Evolutionary conservation across 2,329 filamentous ascomycete genomes (phyloP).

Genomic region (Nannizziopsis arthrosporioides): DNA sequence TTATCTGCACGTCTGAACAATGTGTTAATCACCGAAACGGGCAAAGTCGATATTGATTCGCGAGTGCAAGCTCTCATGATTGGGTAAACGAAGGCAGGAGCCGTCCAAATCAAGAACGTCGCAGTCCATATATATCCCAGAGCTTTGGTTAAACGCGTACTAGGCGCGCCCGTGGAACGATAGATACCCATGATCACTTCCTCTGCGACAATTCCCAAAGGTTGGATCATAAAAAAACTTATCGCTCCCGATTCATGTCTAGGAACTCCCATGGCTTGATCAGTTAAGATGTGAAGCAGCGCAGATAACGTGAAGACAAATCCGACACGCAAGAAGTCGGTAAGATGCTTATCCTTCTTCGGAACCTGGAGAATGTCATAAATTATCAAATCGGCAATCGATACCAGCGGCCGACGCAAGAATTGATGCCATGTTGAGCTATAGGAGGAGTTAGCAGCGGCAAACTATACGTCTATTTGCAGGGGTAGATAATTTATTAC

Average conservation of each 20-base stretch:
- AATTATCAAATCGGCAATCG: background rate
- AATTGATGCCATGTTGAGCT: slow-evolving; percentile 9
- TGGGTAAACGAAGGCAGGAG: slow-evolving; percentile 6
- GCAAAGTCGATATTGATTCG: background rate
- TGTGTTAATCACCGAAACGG: background rate
- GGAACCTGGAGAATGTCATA: slow-evolving; percentile 4
- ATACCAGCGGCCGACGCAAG: slow-evolving; percentile 2
- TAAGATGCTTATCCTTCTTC: background rate
- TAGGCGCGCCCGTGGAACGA: background rate
- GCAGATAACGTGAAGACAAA: slow-evolving; percentile 9
- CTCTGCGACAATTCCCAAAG: slow-evolving; percentile 11
- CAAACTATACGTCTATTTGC: background rate
- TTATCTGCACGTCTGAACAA: background rate
- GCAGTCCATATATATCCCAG: slow-evolving; percentile 11
- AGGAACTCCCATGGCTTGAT: slow-evolving; percentile 6
- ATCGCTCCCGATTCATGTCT: slow-evolving; percentile 8
- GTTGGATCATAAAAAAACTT: slow-evolving; percentile 10
- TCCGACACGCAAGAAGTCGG: slow-evolving; percentile 9
- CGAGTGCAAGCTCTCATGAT: background rate
- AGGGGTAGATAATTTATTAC: background rate
- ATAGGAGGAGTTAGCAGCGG: background rate
- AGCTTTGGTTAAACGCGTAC: background rate
- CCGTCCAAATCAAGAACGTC: slow-evolving; percentile 9
- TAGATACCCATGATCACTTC: slow-evolving; percentile 6
- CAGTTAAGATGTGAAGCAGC: slow-evolving; percentile 10